Evolutionary conservation across 2,329 filamentous ascomycete genomes (phyloP), one percentile per base, ranked within the genome.

Genomic region (Gnomoniopsis smithogilvyi): DNA sequence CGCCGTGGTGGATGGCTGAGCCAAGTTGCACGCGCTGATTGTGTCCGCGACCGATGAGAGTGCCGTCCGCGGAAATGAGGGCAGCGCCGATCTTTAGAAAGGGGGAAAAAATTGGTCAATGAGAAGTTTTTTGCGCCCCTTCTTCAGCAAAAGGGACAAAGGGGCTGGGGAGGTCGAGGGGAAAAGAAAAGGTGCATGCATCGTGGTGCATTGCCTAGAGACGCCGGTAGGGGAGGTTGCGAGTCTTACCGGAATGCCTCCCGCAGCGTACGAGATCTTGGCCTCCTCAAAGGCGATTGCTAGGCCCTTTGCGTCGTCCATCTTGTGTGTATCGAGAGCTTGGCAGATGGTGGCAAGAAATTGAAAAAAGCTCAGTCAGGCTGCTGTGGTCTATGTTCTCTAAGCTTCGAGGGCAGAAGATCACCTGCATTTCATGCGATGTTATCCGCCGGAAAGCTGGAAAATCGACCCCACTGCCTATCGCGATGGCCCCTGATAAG

Each of bases 11-110:
- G 19, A 43, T 51, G 33, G 60, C 56, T 15, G 56, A 60, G 33
- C 82, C 61, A 58, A 86, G 87, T 72, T 93, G 90, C 19, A 91
- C 83, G 58, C 90, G 80, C 85, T 89, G 85, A 67, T 93, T 93
- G 70, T 89, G 89, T 12, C 89, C 89, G 60, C 82, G 78, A 19
- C 89, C 89, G 4, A 92, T 77, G 45, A 92, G 83, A 63, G 80
- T 85, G 62, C 90, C 90, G 65, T 90, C 83, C 58, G 81, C 81
- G 43, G 84, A 82, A n/a, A 92, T 81, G 26, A 93, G 77, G 19
- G 76, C 79, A 17, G 80, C 80, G 45, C 80, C 80, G 57, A 83
- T 82, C 78, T 80, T 62, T 26, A 14, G 49, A 26, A n/a, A 21
- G 26, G 14, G 17, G 15, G 15, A 14, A n/a, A n/a, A n/a, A n/a